Conservation (phyloP, 1,139 yeast species). For the Sugiyamaella neomexicana region DNA sequence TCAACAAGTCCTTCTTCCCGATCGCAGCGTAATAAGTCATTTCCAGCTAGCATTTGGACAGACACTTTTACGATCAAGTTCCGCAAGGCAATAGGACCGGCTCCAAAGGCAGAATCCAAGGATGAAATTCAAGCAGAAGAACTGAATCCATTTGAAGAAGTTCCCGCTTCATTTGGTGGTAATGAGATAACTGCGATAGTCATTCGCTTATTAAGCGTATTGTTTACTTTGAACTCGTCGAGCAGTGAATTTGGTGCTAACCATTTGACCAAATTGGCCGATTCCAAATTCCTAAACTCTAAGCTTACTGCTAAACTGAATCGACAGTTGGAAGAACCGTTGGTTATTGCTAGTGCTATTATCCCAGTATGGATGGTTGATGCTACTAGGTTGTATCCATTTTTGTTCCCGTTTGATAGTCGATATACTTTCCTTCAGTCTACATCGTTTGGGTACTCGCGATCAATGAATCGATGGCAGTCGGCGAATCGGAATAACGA, state of each 20-base stretch:
- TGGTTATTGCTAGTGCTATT: conserved; percentile 83
- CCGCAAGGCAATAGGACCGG: conserved; percentile 45
- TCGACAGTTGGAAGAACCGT: conserved; percentile 85
- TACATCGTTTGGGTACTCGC: conserved; percentile 88
- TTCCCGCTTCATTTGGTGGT: conserved; percentile 42
- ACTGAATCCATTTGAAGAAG: conserved; percentile 33
- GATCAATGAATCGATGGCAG: conserved; percentile 82
- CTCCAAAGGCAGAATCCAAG: conserved; percentile 22
- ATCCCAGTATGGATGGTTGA: conserved; percentile 84
- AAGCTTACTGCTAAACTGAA: conserved; percentile 84
- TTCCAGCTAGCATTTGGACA: conserved; percentile 58
- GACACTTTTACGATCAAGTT: conserved; percentile 56
- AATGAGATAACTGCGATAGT: conserved; percentile 53
- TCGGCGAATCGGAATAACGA: conserved; percentile 26
- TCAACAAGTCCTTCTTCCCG: neutral
- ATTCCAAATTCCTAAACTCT: conserved; percentile 64
- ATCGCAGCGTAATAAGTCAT: conserved; percentile 36
- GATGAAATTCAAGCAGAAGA: conserved; percentile 39
- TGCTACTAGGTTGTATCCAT: conserved; percentile 71
- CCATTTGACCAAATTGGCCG: conserved; percentile 36
- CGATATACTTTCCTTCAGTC: conserved; percentile 77
- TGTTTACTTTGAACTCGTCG: conserved; percentile 50
- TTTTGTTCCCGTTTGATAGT: conserved; percentile 81
- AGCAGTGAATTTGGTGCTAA: neutral
- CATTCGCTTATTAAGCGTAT: conserved; percentile 55